Percentiles rank a stretch among this genome's conserved stretches.
Evolutionary conservation across 352 stramenopile genomes (phyloP).

Genomic region (Globisporangium spiculum): DNA sequence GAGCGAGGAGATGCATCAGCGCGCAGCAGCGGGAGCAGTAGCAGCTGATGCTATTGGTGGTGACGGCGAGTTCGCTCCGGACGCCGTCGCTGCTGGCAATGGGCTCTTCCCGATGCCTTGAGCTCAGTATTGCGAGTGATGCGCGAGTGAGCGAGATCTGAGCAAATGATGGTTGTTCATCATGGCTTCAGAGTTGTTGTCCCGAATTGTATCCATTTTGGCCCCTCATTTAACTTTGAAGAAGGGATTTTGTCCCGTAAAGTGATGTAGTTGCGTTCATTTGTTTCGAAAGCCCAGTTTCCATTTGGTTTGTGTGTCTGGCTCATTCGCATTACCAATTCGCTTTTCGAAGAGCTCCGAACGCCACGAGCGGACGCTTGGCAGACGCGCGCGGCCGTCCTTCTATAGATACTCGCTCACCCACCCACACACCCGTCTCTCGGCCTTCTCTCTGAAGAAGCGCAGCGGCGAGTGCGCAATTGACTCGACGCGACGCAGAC

Average conservation of each 20-base stretch:
- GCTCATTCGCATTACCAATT: background rate
- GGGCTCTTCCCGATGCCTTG: slow-evolving; percentile 13
- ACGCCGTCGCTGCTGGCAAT: background rate
- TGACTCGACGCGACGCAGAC: slow-evolving; percentile 15
- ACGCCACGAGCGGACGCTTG: background rate
- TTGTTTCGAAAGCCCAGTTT: background rate
- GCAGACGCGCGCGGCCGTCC: background rate
- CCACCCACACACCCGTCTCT: background rate
- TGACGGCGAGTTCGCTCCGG: background rate
- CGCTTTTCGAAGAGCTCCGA: background rate
- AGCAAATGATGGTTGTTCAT: background rate
- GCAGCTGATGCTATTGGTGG: slow-evolving; percentile 20
- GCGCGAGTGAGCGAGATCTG: background rate
- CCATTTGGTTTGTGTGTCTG: background rate
- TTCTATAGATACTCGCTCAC: slow-evolving; percentile 10
- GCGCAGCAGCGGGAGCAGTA: slow-evolving; percentile 20
- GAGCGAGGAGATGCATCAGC: slow-evolving; percentile 67
- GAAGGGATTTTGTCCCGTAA: background rate
- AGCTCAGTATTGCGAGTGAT: background rate
- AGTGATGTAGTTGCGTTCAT: background rate
- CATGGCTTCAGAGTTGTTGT: background rate
- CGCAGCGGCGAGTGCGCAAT: slow-evolving; percentile 3
- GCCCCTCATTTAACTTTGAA: background rate
- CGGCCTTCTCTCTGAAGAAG: background rate
- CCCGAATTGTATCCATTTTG: slow-evolving; percentile 12